Percentiles rank a stretch among this genome's conserved stretches.
Conservation (phyloP, 208 protist species). For the Crithidia sp. region DNA sequence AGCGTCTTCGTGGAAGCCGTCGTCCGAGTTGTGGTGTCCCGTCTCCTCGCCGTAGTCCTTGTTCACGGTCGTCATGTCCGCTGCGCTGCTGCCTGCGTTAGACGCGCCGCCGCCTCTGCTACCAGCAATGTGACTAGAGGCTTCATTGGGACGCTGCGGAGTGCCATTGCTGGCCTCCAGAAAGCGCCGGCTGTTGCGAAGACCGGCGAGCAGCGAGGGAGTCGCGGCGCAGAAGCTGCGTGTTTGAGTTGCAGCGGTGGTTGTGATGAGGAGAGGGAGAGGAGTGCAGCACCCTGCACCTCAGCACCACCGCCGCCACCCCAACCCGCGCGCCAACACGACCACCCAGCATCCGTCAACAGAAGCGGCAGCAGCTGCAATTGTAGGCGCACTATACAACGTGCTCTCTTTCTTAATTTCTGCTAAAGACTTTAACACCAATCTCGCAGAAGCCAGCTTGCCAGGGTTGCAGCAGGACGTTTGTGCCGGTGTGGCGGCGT, state of each 20-base stretch:
- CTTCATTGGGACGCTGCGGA: not conserved
- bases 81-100: not conserved
- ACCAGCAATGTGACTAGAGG: not conserved
- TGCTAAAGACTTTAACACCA: too few relatives aligned
- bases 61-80: constrained; percentile 13
- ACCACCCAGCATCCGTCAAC: constrained; percentile 3
- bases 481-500: too few relatives aligned
- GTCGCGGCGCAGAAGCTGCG: constrained; percentile 11
- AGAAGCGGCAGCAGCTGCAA: too few relatives aligned
- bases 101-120: too few relatives aligned
- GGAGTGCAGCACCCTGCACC: constrained; percentile 6
- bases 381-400: too few relatives aligned
- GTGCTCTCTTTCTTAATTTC: too few relatives aligned
- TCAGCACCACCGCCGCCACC: constrained; percentile 2
- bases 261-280: too few relatives aligned
- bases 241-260: not conserved
- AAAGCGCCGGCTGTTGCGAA: not conserved
- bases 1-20: constrained; percentile 60
- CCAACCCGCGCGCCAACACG: not conserved
- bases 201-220: not conserved
- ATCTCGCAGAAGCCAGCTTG: too few relatives aligned
- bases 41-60: constrained; percentile 34
- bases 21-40: constrained; percentile 10
- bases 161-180: not conserved
- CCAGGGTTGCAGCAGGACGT: too few relatives aligned